These are phyloP conservation scores for Mycena epipterygia DNA, from an alignment of 768 basidiomycete genomes.

Conservation along the genomic window DNA sequence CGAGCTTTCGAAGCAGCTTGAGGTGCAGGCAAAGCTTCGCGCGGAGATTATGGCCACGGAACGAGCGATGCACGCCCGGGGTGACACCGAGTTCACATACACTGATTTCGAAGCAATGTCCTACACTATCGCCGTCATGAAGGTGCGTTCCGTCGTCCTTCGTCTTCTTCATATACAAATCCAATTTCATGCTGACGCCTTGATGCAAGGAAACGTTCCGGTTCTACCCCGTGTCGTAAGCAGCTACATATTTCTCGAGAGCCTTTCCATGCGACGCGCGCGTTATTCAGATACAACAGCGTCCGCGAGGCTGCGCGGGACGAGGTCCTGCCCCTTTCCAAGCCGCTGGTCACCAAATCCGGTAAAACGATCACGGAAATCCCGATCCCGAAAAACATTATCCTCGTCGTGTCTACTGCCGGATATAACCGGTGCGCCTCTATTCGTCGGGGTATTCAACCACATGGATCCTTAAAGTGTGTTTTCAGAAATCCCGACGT, in stretches of 20 bases:
- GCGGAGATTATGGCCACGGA: slow-evolving; percentile 64
- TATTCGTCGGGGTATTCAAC: slow-evolving; percentile 31
- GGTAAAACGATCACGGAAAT: slow-evolving; percentile 60
- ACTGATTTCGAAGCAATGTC: slow-evolving; percentile 66
- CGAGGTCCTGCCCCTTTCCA: slow-evolving; percentile 71
- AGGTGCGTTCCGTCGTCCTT: slow-evolving; percentile 46
- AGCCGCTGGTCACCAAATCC: slow-evolving; percentile 60
- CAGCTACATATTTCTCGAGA: neutral
- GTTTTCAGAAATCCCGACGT: slow-evolving; percentile 57
- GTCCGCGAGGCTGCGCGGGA: slow-evolving; percentile 65
- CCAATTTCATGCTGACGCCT: neutral
- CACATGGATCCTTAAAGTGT: neutral
- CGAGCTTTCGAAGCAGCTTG: slow-evolving; percentile 70
- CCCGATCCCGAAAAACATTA: slow-evolving; percentile 64
- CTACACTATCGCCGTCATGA: slow-evolving; percentile 62
- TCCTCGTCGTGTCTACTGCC: slow-evolving; percentile 65
- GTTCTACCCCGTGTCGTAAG: slow-evolving; percentile 66
- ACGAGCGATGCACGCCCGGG: slow-evolving; percentile 50
- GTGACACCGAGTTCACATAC: slow-evolving; percentile 57
- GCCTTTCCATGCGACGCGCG: neutral
- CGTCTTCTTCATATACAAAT: neutral
- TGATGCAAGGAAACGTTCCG: slow-evolving; percentile 63
- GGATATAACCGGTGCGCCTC: slow-evolving; percentile 62
- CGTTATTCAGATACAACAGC: slow-evolving; percentile 46
- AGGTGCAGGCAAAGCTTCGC: slow-evolving; percentile 72